phyloP scores from a whole-genome alignment of 768 basidiomycete species.

The Tephrocybe rancida region DNA sequence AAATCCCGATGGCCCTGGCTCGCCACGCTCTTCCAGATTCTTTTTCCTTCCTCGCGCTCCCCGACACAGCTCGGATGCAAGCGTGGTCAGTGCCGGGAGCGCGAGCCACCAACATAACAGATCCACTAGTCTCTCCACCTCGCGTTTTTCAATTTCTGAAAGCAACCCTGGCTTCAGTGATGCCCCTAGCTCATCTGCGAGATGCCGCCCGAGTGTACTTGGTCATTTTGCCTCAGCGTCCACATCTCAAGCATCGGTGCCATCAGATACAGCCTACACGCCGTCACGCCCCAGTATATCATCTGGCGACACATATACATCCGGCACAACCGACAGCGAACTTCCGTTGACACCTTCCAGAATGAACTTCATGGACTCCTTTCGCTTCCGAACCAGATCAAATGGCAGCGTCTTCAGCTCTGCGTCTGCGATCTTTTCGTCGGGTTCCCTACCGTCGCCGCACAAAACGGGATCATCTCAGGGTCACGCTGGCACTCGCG shows the following conservation, averaged over 20 bases:
- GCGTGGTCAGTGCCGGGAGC: conserved; percentile 20
- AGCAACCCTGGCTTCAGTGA: conserved; percentile 1
- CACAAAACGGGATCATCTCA: conserved; percentile 22
- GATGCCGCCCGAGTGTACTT: conserved; percentile 67
- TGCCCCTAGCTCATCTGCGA: conserved; percentile 32
- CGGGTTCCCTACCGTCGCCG: conserved; percentile 33
- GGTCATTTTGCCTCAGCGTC: conserved; percentile 62
- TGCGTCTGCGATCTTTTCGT: conserved; percentile 25
- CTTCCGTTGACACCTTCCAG: conserved; percentile 42
- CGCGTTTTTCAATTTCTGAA: conserved; percentile 23
- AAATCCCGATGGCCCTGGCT: conserved; percentile 28
- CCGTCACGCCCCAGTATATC: conserved; percentile 63
- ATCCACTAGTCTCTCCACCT: conserved; percentile 51
- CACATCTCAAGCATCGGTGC: conserved; percentile 41
- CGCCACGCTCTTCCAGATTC: conserved; percentile 41
- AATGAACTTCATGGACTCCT: conserved; percentile 40
- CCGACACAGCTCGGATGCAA: conserved; percentile 34
- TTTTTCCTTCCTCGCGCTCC: conserved; percentile 46
- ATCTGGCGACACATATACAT: conserved; percentile 58
- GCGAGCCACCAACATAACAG: conserved; percentile 42
- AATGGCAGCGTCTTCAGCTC: conserved; percentile 33
- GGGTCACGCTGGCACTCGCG: conserved; percentile 8
- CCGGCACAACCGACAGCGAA: conserved; percentile 47
- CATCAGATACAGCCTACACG: conserved; percentile 41
- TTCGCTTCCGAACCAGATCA: conserved; percentile 37